Percentiles rank a stretch among this genome's conserved stretches.
Evolutionary conservation across 2,329 filamentous ascomycete genomes (phyloP).

Genomic region (Sporothrix brasiliensis): DNA sequence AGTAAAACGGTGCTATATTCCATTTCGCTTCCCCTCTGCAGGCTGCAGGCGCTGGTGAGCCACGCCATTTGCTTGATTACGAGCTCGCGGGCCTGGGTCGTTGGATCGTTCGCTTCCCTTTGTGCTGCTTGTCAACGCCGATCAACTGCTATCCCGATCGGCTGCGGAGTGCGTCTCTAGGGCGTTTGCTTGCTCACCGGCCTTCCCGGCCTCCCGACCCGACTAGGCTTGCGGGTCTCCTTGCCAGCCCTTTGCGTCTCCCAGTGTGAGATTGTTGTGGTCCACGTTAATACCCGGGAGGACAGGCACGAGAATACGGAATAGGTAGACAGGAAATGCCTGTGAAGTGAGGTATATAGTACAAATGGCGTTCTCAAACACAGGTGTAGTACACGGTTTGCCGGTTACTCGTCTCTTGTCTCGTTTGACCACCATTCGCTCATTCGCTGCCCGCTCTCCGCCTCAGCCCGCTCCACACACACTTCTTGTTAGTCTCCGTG

Average conservation of each 20-base stretch:
- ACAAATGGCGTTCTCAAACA: too few species aligned
- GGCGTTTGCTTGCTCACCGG: too few species aligned
- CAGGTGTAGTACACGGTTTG: neutral
- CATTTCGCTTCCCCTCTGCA: neutral
- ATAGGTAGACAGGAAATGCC: neutral
- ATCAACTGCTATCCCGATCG: neutral
- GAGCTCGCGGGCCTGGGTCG: neutral
- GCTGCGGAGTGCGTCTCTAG: neutral
- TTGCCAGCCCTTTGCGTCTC: neutral
- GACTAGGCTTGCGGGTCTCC: neutral
- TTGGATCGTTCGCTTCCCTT: neutral
- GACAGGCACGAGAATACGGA: neutral
- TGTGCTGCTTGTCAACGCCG: neutral
- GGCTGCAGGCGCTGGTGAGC: neutral
- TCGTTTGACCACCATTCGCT: neutral
- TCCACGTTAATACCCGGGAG: conserved; percentile 17
- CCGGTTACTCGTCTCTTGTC: too few species aligned
- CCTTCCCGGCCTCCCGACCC: neutral
- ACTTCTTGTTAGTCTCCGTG: neutral
- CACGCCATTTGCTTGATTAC: conserved; percentile 10
- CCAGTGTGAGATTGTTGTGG: neutral
- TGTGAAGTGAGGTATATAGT: too few species aligned
- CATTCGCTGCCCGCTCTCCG: neutral
- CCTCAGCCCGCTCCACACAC: conserved; percentile 9
- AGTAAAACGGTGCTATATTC: neutral